Evolutionary conservation across 148 eudicot genomes (phyloP).

Genomic region (Cornus kousa): DNA sequence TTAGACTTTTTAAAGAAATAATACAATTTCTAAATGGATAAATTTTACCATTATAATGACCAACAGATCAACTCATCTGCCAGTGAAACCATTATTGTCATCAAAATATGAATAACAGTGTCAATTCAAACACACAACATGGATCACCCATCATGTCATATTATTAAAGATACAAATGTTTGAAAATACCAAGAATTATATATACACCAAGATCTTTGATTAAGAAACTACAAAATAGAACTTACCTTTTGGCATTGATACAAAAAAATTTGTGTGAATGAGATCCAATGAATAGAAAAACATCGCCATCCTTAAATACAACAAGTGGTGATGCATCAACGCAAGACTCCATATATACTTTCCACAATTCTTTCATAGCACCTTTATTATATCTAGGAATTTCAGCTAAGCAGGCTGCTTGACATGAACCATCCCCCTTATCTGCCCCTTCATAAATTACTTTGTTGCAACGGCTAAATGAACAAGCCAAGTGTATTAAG

Average conservation of each 20-base stretch:
- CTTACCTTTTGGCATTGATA: slow-evolving; percentile 62
- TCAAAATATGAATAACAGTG: background rate
- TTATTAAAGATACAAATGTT: too few species aligned
- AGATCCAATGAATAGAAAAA: slow-evolving; percentile 69
- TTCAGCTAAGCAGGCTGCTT: slow-evolving; percentile 31
- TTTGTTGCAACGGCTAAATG: slow-evolving; percentile 70
- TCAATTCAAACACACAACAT: too few species aligned
- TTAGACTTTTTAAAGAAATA: background rate
- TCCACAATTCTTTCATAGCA: slow-evolving; percentile 58
- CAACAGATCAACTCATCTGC: background rate
- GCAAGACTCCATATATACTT: slow-evolving; percentile 76
- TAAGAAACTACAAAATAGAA: background rate
- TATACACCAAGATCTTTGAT: background rate
- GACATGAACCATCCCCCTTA: slow-evolving; percentile 22
- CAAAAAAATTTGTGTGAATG: slow-evolving; percentile 77
- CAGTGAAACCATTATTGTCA: background rate
- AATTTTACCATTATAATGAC: background rate
- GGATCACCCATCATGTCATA: background rate
- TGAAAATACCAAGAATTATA: background rate
- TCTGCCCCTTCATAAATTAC: slow-evolving; percentile 24
- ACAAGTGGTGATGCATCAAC: slow-evolving; percentile 93
- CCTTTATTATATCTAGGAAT: slow-evolving; percentile 43
- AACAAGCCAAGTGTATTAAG: slow-evolving; percentile 22
- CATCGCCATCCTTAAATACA: slow-evolving; percentile 45
- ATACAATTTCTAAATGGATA: background rate